Conservation (phyloP, 1,284 basidiomycete genomes). For the Melampsora abietis-canadensis region DNA sequence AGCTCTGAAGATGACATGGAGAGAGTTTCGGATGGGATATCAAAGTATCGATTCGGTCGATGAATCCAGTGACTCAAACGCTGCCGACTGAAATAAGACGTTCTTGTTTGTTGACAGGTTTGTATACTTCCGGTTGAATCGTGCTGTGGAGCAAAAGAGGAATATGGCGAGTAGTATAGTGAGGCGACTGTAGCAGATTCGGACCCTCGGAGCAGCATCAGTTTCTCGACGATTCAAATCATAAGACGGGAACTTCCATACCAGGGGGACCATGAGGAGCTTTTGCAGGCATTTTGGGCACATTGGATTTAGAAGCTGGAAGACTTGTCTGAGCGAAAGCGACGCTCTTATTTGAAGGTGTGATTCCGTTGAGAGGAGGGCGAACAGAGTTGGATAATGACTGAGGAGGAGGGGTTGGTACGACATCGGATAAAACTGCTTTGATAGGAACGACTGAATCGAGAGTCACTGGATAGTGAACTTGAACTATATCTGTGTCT, state of each 20-base stretch:
- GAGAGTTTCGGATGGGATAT: slow-evolving; percentile 5
- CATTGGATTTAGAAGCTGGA: slow-evolving; percentile 2
- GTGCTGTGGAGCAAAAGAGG: slow-evolving; percentile 40
- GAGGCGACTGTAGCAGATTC: slow-evolving; percentile 16
- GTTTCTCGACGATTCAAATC: not conserved
- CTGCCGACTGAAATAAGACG: slow-evolving; percentile 16
- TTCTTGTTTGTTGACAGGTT: slow-evolving; percentile 16
- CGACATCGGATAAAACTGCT: slow-evolving; percentile 6
- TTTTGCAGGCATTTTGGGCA: slow-evolving; percentile 3
- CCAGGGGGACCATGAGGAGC: slow-evolving; percentile 24
- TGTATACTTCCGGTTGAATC: slow-evolving; percentile 30
- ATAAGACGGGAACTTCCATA: not conserved
- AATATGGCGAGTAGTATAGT: slow-evolving; percentile 41
- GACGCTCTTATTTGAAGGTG: not conserved
- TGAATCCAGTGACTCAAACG: slow-evolving; percentile 15
- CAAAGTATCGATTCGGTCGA: slow-evolving; percentile 20
- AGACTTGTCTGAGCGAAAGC: not conserved
- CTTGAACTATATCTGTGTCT: slow-evolving; percentile 41
- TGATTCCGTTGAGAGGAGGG: not conserved
- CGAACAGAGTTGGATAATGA: not conserved
- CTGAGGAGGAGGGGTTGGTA: not conserved
- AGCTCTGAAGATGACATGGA: not conserved
- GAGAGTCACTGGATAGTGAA: slow-evolving; percentile 26
- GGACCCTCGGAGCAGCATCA: not conserved
- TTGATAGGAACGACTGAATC: slow-evolving; percentile 4